Evolutionary conservation across 352 stramenopile species (phyloP), one percentile per base, ranked within the genome.

Genomic region (Nothophytophthora sp.): DNA sequence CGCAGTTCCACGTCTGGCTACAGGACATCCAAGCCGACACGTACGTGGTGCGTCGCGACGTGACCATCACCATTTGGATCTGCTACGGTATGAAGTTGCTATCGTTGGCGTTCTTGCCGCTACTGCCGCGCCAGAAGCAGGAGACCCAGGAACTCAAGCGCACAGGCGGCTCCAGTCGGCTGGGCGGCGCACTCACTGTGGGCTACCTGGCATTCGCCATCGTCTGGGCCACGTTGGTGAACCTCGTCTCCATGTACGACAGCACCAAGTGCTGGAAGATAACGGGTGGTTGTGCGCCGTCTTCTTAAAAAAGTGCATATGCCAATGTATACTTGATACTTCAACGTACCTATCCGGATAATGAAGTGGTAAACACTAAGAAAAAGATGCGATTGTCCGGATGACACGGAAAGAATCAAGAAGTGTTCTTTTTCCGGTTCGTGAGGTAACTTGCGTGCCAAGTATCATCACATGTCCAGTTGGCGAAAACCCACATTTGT

Each of bases 31-130:
- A 67, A 33, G 48, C 40, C 16, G 76, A 87, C 45, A 69, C 71
- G 20, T 62, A 53, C 35, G 40, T 68, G 4, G 58, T 77, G 24
- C 76, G 76, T n/a, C 64, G 67, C 35, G 73, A 88, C 18, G 66
- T 86, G 13, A 86, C 74, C 12, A 76, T 81, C 39, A 85, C 68
- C 9, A 80, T 82, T 43, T 71, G 66, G 41, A 77, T 86, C 16
- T 78, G 67, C 47, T 86, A 83, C 62, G 40, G 45, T 15, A 73
- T 73, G 60, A 88, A 88, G 60, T 34, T 85, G 11, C 16, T 78
- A 5, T 82, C 76, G 41, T 40, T 88, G 30, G 52, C 47, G 7
- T 80, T 80, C 37, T 38, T 87, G 16, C 65, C 62, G 43, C 44
- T 85, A 52, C 50, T 87, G 19, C 76, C 76, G 43, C 61, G 59